These are phyloP conservation scores for Aeschynomene evenia DNA, from an alignment of 306 rosid species.

Conservation along the genomic window DNA sequence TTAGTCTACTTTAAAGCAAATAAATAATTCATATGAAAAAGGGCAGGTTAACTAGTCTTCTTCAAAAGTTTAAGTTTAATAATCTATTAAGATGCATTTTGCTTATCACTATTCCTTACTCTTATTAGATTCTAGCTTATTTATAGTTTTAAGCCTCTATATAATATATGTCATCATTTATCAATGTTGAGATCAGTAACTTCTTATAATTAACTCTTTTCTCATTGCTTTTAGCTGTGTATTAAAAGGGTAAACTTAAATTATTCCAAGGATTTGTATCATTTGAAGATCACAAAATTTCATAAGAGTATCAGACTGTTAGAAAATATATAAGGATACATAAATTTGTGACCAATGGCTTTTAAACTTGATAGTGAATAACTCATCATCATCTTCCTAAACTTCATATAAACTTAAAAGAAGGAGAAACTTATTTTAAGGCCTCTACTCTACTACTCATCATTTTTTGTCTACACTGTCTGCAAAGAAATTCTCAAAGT, in stretches of 20 bases:
- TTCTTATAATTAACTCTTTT: no score
- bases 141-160: neutral
- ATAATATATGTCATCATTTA: neutral
- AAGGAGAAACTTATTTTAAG: neutral
- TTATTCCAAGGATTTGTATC: neutral
- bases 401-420: neutral
- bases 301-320: no score
- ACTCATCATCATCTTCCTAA: neutral
- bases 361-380: neutral
- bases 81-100: neutral
- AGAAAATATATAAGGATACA: no score
- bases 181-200: no score
- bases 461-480: neutral
- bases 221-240: no score
- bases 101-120: neutral
- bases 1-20: neutral
- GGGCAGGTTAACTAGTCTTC: neutral
- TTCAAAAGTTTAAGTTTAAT: no score
- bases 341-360: no score
- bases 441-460: conserved; percentile 7
- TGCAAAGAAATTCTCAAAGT: neutral
- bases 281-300: neutral
- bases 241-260: neutral
- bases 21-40: neutral
- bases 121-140: neutral